Base-by-base conservation (phyloP, 208 protist species). In the Trypanosoma boissoni region DNA sequence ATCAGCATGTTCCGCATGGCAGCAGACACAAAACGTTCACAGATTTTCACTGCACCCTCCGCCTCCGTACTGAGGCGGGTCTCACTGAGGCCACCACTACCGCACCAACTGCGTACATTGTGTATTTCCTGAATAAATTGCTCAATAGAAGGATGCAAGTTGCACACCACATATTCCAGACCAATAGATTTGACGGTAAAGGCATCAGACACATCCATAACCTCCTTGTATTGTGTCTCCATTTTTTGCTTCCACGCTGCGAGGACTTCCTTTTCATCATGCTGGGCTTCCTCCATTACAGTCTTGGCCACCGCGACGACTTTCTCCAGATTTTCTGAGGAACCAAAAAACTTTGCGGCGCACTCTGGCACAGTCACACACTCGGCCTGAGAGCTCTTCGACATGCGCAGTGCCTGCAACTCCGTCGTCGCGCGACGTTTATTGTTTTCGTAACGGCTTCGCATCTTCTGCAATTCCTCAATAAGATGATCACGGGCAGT, bases 91-190 rank as follows among this genome's bases (percentile, higher is more conserved):
- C 41, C 10, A 34, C 28, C 32, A 29, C 29, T 12, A 51, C 62
- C 48, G 41, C 65, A 74, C 74, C 77, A 93, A 26, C 72, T 69
- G 21, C 76, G 82, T 20, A 87, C 58, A 46, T 79, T 83, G 42
- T 75, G 78, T 42, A 86, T 76, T 52, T 95, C 88, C 23, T 80
- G 68, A 39, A 88, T 21, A 46, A 89, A 83, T 64, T 89, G 78
- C 24, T 59, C 63, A 27, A 95, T 46, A 14, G 58, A 58, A 18
- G 66, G 58, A 53, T 91, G 69, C 21, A 91, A 51, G 3, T 48
- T 61, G 71, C 88, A 95, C 34, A 48, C 59, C 39, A 94, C 72
- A 21, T 80, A 54, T 24, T 81, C 54, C 9, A 64, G 67, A 20
- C 70, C 57, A 20, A 74, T 49, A 12, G 49, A 10, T 28, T 64